Conservation (phyloP, 306 rosid species). For the Lathyrus tuberosus region DNA sequence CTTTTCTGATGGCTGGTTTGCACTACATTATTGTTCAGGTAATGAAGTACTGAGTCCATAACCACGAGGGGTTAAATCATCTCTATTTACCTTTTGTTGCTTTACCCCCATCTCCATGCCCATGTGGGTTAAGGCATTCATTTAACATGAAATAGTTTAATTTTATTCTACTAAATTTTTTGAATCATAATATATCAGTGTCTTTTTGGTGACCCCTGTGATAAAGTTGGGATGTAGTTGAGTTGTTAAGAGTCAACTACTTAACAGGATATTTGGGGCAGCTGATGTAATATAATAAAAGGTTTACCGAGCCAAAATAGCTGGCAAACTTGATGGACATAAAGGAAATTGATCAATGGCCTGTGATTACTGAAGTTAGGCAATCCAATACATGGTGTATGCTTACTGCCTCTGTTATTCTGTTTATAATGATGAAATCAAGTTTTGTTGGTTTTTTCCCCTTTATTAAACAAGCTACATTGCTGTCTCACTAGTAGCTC, state of each 20-base stretch:
- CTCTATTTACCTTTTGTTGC: constrained; percentile 33
- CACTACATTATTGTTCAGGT: constrained; percentile 80
- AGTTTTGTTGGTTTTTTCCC: constrained; percentile 30
- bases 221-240: constrained; percentile 29
- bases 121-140: constrained; percentile 17
- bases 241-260: constrained; percentile 30
- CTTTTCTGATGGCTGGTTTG: constrained; percentile 72
- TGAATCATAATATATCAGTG: not conserved
- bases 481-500: constrained; percentile 5
- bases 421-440: constrained; percentile 23
- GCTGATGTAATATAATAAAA: constrained; percentile 23
- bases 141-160: constrained; percentile 6
- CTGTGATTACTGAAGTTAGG: constrained; percentile 25
- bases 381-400: not conserved
- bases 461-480: constrained; percentile 12
- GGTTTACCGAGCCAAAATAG: constrained; percentile 13
- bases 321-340: constrained; percentile 36
- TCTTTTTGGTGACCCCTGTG: not conserved
- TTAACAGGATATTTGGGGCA: not conserved
- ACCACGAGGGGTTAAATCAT: constrained; percentile 14
- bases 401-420: constrained; percentile 11
- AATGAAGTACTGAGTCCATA: constrained; percentile 37
- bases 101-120: constrained; percentile 5
- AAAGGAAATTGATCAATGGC: constrained; percentile 30
- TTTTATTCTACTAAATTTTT: not conserved